Base-by-base conservation (phyloP, 2,329 filamentous ascomycete genomes). In the Botrytis paeoniae region DNA sequence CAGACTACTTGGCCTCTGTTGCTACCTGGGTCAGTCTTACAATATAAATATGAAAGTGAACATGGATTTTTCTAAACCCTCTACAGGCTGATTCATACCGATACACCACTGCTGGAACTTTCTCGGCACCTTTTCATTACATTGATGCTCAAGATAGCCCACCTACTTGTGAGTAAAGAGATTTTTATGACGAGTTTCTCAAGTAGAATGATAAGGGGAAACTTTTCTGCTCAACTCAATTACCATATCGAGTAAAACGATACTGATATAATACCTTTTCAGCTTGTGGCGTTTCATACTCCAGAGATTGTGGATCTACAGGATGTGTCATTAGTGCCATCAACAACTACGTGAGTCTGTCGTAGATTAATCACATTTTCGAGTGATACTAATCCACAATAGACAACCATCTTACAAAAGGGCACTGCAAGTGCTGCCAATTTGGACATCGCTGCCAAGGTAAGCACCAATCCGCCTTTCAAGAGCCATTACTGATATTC, bases 101-200 rank as follows among this genome's bases (percentile, higher is more conserved):
- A 37, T 91, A 91, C 81, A 90, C 88, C 10, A 85, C 86, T 80
- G 89, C 87, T 84, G 89, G 88, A 20, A 84, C 84, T 64, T 92
- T 88, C 82, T 88, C 86, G 10, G 86, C 85, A 76, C 86, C 85
- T 45, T 91, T 89, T 81, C 90, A 92, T 83, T 92, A 88, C 82
- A 92, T 92, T 81, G 90, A 92, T 79, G 89, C 89, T 74, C 85
- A 90, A 77, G 89, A 92, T 80, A 81, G 81, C 77, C 90, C 90
- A 69, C 89, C 89, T 2, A 78, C 80, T 9, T 83, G 70, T 72
- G 43, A 72, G 70, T 72, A 4, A 4, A 37, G 14, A 39, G 2
- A 22, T 39, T 32, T 43, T 22, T 12, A 22, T 61, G 2, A 45
- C 22, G 6, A 68, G 2, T 18, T 25, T 29, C 4, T 37, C 25